Conservation (phyloP, 345 rosid species). For the Triadica sebifera region DNA sequence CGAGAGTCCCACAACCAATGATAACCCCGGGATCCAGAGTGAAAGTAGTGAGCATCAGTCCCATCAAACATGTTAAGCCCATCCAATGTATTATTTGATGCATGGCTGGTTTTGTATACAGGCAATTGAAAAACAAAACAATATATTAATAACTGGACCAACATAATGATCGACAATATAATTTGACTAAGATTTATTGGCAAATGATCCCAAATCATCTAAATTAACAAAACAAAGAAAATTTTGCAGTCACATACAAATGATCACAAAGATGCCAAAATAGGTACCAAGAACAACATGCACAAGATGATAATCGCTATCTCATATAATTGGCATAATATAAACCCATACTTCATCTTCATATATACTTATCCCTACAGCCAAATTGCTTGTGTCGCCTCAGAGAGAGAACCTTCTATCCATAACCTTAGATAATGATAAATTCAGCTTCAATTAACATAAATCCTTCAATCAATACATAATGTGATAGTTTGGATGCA, state of each 20-base stretch:
- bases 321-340: neutral
- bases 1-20: slow-evolving; percentile 99
- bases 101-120: slow-evolving; percentile 56
- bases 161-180: neutral
- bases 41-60: slow-evolving; percentile 86
- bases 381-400: neutral
- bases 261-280: neutral
- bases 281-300: neutral
- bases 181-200: neutral
- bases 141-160: neutral
- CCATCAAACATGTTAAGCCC: slow-evolving; percentile 98
- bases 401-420: neutral
- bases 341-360: neutral
- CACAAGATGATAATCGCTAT: slow-evolving; percentile 1
- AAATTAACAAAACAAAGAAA: neutral
- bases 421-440: neutral
- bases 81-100: slow-evolving; percentile 87
- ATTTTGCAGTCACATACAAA: neutral
- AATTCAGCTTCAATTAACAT: neutral
- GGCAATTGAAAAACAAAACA: slow-evolving; percentile 14
- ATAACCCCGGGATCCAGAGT: slow-evolving; percentile 78
- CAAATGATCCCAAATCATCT: neutral
- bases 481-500: neutral
- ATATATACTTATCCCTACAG: neutral
- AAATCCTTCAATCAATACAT: neutral